Conservation (phyloP, 768 basidiomycete species). For the Russula olivacea region DNA sequence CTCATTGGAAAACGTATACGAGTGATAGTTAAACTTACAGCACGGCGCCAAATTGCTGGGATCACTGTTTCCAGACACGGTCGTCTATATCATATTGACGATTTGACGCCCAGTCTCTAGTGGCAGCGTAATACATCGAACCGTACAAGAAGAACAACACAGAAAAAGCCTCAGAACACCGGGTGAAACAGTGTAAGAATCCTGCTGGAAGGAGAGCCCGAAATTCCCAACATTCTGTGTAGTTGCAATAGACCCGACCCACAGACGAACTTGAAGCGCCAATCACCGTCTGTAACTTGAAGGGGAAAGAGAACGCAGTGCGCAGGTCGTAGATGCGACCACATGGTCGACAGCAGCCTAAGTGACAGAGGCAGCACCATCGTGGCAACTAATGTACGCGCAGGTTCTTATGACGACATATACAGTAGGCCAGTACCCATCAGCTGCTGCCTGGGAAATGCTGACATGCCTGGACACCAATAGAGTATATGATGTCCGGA, state of each 20-base stretch:
- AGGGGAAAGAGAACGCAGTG: not conserved
- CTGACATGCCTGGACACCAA: too few species aligned
- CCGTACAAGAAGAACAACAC: not conserved
- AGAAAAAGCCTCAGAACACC: not conserved
- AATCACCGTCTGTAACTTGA: not conserved
- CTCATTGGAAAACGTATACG: not conserved
- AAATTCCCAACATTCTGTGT: not conserved
- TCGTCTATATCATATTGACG: not conserved
- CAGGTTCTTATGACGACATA: too few species aligned
- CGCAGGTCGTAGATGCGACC: not conserved
- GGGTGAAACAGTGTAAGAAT: not conserved
- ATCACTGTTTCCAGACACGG: not conserved
- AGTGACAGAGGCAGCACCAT: not conserved
- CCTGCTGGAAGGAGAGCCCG: not conserved
- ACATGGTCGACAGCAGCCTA: not conserved
- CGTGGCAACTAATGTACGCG: not conserved
- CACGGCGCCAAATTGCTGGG: not conserved
- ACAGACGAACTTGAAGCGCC: not conserved
- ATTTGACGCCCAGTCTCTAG: not conserved
- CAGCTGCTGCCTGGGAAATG: too few species aligned
- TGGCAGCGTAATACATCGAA: not conserved
- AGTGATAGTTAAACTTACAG: not conserved
- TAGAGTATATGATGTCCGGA: too few species aligned
- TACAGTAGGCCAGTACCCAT: too few species aligned
- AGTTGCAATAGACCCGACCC: not conserved